Base-by-base conservation (phyloP, 2,329 filamentous ascomycete species). In the Celoporthe dispersa region DNA sequence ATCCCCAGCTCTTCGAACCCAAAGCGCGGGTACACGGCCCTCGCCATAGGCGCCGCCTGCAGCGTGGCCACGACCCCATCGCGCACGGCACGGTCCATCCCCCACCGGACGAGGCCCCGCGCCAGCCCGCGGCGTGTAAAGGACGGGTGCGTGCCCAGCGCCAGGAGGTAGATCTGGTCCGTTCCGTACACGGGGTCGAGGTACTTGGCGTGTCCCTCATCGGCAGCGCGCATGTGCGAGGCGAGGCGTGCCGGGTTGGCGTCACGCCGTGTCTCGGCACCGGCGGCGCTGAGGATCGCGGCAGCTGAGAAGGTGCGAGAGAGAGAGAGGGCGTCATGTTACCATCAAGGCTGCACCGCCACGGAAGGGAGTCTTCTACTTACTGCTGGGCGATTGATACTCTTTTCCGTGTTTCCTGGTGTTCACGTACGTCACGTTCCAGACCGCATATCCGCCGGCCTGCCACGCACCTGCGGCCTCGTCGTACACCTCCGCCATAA, bases 21-120 rank as follows among this genome's bases (percentile, higher is more conserved):
- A 55, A 69, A 35, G 14, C 68, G 68, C n/a, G 68, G 68, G 41
- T 69, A 69, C 14, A 69, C 62, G 39, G 19, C n/a, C 39, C 68
- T 41, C 22, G 35, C 68, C 63, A 66, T 59, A 5, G 68, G 68
- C 6, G 51, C 57, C 41, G 68, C 63, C 51, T 61, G 37, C 39
- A 69, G 35, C 8, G 55, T 66, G 16, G 55, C 48, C 28, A 61
- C 68, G 28, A 61, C 53, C 39, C 53, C 68, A 16, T 69, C 68
- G n/a, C 55, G 37, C 37, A 35, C 63, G 22, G 68, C 68, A n/a
- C 55, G 61, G n/a, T 69, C 63, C 55, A 61, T 65, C 8, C 68
- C 68, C 68, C 68, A 69, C 19, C 55, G 62, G 19, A 51, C 48
- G 16, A 69, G 53, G 19, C 25, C 28, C 22, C 44, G 11, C 11